Evolutionary conservation across 1,284 basidiomycete species (phyloP).

Genomic region (Sporisorium exsertum): DNA sequence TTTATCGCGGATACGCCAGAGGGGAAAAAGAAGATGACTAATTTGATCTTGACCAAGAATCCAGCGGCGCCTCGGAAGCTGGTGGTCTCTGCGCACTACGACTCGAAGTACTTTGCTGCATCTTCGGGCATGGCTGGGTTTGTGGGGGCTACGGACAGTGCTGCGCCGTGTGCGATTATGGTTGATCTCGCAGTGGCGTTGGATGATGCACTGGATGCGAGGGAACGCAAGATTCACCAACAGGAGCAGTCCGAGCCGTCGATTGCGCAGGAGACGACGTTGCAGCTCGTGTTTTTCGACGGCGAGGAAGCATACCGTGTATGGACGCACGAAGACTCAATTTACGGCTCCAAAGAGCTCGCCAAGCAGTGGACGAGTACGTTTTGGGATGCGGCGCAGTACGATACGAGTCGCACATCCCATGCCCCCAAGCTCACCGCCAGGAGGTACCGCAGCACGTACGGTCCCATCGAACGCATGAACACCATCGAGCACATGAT

Average conservation of each 20-base stretch:
- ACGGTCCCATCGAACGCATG: conserved; percentile 52
- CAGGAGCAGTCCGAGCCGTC: conserved; percentile 11
- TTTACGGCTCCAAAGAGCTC: conserved; percentile 81
- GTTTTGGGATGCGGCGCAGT: conserved; percentile 35
- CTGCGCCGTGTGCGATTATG: conserved; percentile 88
- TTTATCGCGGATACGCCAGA: conserved; percentile 77
- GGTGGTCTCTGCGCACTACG: conserved; percentile 92
- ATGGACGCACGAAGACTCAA: conserved; percentile 90
- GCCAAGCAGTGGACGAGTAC: conserved; percentile 46
- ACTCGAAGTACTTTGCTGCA: conserved; percentile 92
- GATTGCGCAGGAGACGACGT: conserved; percentile 78
- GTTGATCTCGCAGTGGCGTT: conserved; percentile 62
- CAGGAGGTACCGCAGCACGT: conserved; percentile 28
- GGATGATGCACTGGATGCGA: conserved; percentile 55
- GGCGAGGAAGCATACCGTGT: conserved; percentile 94
- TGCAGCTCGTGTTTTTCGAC: conserved; percentile 97
- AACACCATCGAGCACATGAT: conserved; percentile 65
- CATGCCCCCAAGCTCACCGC: conserved; percentile 15
- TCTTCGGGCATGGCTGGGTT: conserved; percentile 77
- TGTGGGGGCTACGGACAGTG: conserved; percentile 96
- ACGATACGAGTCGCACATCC: conserved; percentile 7
- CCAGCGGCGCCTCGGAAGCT: conserved; percentile 85
- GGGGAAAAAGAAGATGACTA: conserved; percentile 84
- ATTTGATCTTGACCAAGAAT: conserved; percentile 89
- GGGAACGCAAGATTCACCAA: conserved; percentile 34